Conservation (phyloP, 179 eudicot species). For the Actinidia arguta region DNA sequence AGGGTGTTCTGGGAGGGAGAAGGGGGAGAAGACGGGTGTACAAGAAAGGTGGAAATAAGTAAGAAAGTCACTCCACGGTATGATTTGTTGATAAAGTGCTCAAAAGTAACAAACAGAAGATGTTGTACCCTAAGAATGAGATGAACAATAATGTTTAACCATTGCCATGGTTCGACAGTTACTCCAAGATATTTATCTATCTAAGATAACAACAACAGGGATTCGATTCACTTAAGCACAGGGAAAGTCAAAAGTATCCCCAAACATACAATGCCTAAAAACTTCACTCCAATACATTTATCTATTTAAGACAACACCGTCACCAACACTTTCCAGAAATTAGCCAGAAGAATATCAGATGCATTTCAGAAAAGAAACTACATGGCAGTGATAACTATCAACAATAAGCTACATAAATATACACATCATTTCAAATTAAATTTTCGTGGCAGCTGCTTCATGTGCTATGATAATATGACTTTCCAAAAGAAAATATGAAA, state of each 20-base stretch:
- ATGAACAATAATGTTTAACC: neutral
- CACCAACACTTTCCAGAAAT: neutral
- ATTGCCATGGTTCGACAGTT: neutral
- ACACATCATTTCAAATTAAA: neutral
- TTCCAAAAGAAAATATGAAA: neutral
- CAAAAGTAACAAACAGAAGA: neutral
- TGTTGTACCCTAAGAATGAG: neutral
- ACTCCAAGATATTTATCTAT: neutral
- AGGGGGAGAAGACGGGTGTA: neutral
- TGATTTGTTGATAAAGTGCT: neutral
- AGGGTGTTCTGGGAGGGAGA: neutral
- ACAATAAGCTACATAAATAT: neutral
- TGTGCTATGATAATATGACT: too few species aligned
- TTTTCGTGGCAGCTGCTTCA: too few species aligned
- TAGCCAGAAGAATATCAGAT: neutral
- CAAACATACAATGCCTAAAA: too few species aligned
- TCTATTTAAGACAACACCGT: too few species aligned
- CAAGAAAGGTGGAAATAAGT: conserved; percentile 1
- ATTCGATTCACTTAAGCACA: too few species aligned
- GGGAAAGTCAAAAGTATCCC: too few species aligned
- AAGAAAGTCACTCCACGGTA: neutral
- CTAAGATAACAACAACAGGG: neutral
- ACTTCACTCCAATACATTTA: too few species aligned
- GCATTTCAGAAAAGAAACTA: conserved; percentile 4
- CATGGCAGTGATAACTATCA: neutral